Percentiles rank a stretch among this genome's conserved stretches.
phyloP scores from a whole-genome alignment of 805 yeast genomes.

The Debaryomyces tyrocola region DNA sequence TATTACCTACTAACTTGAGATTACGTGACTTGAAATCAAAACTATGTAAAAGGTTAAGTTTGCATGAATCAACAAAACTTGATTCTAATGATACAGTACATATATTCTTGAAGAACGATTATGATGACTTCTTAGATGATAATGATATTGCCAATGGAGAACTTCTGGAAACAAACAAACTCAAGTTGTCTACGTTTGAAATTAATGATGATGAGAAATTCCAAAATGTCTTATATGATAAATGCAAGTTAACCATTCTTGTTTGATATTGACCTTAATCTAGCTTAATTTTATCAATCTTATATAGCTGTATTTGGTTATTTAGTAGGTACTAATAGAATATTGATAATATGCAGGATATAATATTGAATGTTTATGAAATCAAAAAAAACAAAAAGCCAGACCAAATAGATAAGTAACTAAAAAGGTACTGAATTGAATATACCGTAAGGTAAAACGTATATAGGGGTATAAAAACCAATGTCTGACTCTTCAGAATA shows the following conservation, averaged over 20 bases:
- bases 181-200: conserved; percentile 32
- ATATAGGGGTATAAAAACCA: too few species aligned
- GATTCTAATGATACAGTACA: conserved; percentile 22
- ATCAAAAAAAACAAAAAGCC: too few species aligned
- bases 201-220: conserved; percentile 40
- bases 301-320: too few species aligned
- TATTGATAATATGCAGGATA: too few species aligned
- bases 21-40: conserved; percentile 51
- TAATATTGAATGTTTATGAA: too few species aligned
- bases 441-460: too few species aligned
- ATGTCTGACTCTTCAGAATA: too few species aligned
- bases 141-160: conserved; percentile 25
- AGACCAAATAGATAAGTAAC: too few species aligned
- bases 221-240: conserved; percentile 40
- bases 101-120: conserved; percentile 41
- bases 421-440: too few species aligned
- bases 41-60: conserved; percentile 47
- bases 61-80: conserved; percentile 28
- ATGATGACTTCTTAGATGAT: conserved; percentile 38
- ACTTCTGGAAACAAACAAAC: conserved; percentile 26
- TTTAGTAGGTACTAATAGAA: too few species aligned
- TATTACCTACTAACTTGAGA: conserved; percentile 49
- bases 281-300: not conserved
- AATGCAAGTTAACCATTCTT: conserved; percentile 41
- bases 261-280: conserved; percentile 1